Evolutionary conservation across 139 green algal genomes (phyloP).

Genomic region (Axilococcus clingmanii): DNA sequence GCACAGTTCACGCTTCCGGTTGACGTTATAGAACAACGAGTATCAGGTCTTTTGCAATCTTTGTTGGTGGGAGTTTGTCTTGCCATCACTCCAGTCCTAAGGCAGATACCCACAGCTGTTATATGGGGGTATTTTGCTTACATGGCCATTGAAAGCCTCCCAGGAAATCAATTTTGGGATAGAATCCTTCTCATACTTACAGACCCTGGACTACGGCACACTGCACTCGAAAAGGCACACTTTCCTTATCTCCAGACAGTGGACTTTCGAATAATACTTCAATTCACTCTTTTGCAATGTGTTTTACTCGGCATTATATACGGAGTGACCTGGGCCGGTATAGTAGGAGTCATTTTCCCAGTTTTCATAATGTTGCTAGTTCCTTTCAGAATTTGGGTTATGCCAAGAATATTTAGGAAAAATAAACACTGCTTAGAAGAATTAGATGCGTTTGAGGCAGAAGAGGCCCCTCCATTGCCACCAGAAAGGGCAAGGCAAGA

Average conservation of each 20-base stretch:
- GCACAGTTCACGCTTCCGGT: no score
- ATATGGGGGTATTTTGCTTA: conserved; percentile 84
- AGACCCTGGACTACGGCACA: conserved; percentile 33
- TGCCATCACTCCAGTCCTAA: conserved; percentile 48
- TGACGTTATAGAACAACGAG: conserved; percentile 68
- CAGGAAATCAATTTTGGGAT: conserved; percentile 69
- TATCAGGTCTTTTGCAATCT: conserved; percentile 60
- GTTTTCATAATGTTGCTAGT: conserved; percentile 76
- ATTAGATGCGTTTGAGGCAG: conserved; percentile 55
- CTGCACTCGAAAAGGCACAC: conserved; percentile 31
- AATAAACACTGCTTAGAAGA: conserved; percentile 28
- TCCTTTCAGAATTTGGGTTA: conserved; percentile 53
- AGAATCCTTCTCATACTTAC: conserved; percentile 57
- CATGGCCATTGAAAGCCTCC: conserved; percentile 74
- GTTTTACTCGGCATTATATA: conserved; percentile 34
- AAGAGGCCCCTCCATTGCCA: conserved; percentile 29
- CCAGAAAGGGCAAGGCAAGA: conserved; percentile 11
- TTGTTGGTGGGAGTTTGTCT: conserved; percentile 58
- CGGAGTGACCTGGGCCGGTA: conserved; percentile 46
- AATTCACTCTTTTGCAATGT: conserved; percentile 68
- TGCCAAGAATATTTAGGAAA: conserved; percentile 57
- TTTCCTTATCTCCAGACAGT: conserved; percentile 61
- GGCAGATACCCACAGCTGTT: conserved; percentile 50
- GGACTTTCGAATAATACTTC: conserved; percentile 33
- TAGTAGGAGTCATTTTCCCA: conserved; percentile 57